Evolutionary conservation across 139 green algal genomes (phyloP), one percentile per base, ranked within the genome.

Genomic region (Desmodesmus armatus): DNA sequence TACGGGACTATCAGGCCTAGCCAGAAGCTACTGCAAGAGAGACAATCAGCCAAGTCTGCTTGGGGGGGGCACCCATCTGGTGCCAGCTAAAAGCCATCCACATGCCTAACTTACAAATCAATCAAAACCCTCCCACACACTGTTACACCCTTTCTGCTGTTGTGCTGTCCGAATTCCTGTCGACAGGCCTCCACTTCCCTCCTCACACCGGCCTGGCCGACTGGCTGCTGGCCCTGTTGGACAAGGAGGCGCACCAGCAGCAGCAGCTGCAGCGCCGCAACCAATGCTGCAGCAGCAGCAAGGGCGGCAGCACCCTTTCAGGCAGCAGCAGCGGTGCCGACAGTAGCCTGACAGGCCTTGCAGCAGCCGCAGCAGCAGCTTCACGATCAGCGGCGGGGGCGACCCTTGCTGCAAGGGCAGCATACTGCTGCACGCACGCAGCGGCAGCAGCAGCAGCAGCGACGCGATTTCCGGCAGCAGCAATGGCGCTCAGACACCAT

Each of bases 161-260:
- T n/a, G n/a, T n/a, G n/a, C n/a, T n/a, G n/a, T n/a, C n/a, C n/a
- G n/a, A n/a, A n/a, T n/a, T n/a, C n/a, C n/a, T n/a, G n/a, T n/a
- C n/a, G n/a, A n/a, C n/a, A n/a, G n/a, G 55, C 29, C 72, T 80
- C 11, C 6, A 5, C 23, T 47, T 47, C 31, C 72, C 72, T 19
- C 29, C 33, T 31, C 72, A 66, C 29, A 80, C 72, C 17, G 72
- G 72, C 11, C 29, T 80, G 47, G 72, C 72, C 39, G 72, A 80
- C 25, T 80, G 72, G 72, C 66, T 47, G 15, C 72, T 80, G 13
- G 43, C 43, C 11, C 55, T 65, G 47, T 29, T 65, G 15, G 39
- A 43, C 3, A 5, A 40, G 39, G 41, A 78, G 71, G 27, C 29
- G 43, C 31, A 27, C 25, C 3, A 51, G 39, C 71, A 78, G 71